Percentiles rank a stretch among this genome's conserved stretches.
Evolutionary conservation across 1,139 yeast species (phyloP).

Genomic region (Sugiyamaella grinbergsii): DNA sequence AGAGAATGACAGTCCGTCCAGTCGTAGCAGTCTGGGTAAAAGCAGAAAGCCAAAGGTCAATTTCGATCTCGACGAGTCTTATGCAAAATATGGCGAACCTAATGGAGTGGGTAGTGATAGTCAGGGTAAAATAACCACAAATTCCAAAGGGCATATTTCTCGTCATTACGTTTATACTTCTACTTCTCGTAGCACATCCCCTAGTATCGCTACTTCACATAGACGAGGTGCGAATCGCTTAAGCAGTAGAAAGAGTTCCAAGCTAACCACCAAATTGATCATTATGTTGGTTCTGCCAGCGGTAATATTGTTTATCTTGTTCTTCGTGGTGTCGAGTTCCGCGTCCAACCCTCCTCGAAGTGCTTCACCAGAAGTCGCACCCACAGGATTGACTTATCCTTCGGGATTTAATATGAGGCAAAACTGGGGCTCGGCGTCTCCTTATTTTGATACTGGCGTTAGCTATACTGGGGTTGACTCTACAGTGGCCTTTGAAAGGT

Average conservation of each 20-base stretch:
- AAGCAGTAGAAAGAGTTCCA: conserved; percentile 17
- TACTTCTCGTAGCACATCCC: not conserved
- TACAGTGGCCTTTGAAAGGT: conserved; percentile 15
- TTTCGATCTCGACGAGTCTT: conserved; percentile 21
- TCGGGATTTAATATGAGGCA: conserved; percentile 46
- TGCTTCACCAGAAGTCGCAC: conserved; percentile 44
- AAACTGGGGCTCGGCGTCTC: conserved; percentile 48
- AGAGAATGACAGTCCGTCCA: not conserved
- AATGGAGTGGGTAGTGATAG: not conserved
- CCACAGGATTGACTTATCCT: conserved; percentile 44
- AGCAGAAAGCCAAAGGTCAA: conserved; percentile 21
- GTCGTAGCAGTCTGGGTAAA: not conserved
- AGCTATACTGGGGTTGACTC: conserved; percentile 39
- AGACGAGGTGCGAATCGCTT: conserved; percentile 15
- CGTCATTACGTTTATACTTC: conserved; percentile 14
- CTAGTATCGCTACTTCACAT: conserved; percentile 7
- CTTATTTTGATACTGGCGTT: conserved; percentile 46
- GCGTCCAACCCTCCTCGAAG: conserved; percentile 32
- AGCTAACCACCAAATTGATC: conserved; percentile 23
- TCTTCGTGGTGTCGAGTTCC: conserved; percentile 33
- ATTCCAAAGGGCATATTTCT: conserved; percentile 12
- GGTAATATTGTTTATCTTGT: conserved; percentile 32
- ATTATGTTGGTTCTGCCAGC: conserved; percentile 37
- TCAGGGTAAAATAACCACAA: conserved; percentile 2
- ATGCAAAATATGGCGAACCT: conserved; percentile 8